Conservation (phyloP, 2,329 filamentous ascomycete genomes). For the Knoxdaviesia capensis region DNA sequence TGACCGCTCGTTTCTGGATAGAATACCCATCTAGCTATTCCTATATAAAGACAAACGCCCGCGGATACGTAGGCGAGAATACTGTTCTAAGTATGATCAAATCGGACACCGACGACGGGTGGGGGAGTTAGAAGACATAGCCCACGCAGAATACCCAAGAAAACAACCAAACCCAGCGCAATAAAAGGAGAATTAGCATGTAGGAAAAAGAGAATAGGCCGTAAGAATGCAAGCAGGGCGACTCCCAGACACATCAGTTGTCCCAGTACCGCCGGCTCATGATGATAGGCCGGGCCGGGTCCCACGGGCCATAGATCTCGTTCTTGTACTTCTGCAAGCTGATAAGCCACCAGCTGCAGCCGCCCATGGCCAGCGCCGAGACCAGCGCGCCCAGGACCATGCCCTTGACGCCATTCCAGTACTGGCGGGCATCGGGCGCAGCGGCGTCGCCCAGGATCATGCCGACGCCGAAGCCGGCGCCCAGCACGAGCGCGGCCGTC, state of each 20-base stretch:
- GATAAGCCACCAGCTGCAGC: constrained; percentile 96
- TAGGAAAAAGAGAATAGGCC: too few species aligned
- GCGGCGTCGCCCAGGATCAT: constrained; percentile 29
- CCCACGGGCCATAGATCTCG: constrained; percentile 95
- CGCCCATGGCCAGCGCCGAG: constrained; percentile 64
- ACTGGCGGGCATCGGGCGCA: constrained; percentile 21
- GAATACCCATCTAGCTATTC: too few species aligned
- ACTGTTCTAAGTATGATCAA: too few species aligned
- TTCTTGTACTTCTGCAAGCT: constrained; percentile 97
- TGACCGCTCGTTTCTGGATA: too few species aligned
- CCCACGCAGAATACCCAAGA: too few species aligned
- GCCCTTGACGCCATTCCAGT: constrained; percentile 43
- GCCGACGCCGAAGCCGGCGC: constrained; percentile 61
- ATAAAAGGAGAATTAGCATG: too few species aligned
- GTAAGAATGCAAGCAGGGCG: too few species aligned
- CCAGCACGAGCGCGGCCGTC: constrained; percentile 56
- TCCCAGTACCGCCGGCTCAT: constrained; percentile 43
- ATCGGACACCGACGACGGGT: too few species aligned
- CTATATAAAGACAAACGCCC: too few species aligned
- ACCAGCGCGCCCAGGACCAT: constrained; percentile 57
- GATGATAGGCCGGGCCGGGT: constrained; percentile 78
- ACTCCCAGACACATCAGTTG: constrained; percentile 11
- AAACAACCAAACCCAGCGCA: too few species aligned
- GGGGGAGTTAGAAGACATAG: too few species aligned
- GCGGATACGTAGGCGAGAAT: too few species aligned